These are phyloP conservation scores for Lablab purpureus DNA, from an alignment of 306 rosid species.

Conservation along the genomic window DNA sequence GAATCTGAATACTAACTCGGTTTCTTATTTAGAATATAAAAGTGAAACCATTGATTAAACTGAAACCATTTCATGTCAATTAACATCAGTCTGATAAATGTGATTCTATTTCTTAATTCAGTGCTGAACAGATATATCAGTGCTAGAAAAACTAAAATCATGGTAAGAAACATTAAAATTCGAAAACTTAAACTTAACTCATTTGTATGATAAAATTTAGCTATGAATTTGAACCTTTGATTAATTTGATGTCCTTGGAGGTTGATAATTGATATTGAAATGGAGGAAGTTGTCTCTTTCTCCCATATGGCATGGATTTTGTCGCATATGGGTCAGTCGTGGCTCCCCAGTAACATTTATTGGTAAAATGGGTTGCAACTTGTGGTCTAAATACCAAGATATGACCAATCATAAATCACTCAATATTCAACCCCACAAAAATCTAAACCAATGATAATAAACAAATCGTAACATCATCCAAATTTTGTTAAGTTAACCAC, in stretches of 20 bases:
- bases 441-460: background rate
- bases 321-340: constrained; percentile 42
- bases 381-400: constrained; percentile 39
- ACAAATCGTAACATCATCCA: no score
- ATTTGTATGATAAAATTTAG: background rate
- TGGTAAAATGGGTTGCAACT: constrained; percentile 45
- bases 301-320: constrained; percentile 41
- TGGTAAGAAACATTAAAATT: no score
- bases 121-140: no score
- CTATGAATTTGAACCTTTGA: background rate
- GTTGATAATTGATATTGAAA: constrained; percentile 30
- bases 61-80: no score
- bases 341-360: constrained; percentile 39
- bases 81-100: no score
- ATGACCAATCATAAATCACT: constrained; percentile 41
- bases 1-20: no score
- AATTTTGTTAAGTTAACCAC: no score
- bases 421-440: constrained; percentile 14
- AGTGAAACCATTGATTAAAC: no score
- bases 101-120: no score
- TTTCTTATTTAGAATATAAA: no score
- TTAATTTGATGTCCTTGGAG: no score
- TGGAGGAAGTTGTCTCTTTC: constrained; percentile 39
- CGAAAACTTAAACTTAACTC: background rate
- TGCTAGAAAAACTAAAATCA: no score